Evolutionary conservation across 345 rosid species (phyloP), one percentile per base, ranked within the genome.

Genomic region (Streptanthus diversifolius): DNA sequence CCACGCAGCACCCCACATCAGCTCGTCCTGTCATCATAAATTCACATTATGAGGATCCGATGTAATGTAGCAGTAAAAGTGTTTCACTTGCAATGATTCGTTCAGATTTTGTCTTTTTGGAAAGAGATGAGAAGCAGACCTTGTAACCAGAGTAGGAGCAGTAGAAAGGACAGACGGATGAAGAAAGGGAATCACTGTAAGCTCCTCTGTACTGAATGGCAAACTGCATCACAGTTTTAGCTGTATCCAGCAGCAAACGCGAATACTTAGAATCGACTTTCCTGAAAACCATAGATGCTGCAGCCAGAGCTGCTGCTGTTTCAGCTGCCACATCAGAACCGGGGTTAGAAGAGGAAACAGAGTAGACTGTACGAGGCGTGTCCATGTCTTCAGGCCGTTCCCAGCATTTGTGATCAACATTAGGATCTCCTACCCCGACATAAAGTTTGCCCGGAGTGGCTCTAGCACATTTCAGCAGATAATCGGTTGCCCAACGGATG

Each of bases 301-400:
- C 90, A 0, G 97, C 98, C 12, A 93, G 66, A 0, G 98, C 96
- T 0, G 98, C 98, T 0, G 98, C 96, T 0, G 88, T 93, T 78
- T 93, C 97, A 0, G 83, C 98, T 0, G 98, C 98, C 0, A 93
- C 93, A 8, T 93, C 98, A 0, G 98, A 93, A n/a, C 98, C 97
- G 0, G 97, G 97, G 70, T 79, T 89, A 39, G 85, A 81, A 0
- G 93, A n/a, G 1, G 97, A 90, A 7, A 93, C 92, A 0, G 81
- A 86, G 80, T 86, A 93, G 29, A 89, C 87, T 0, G 89, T 60
- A 6, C 98, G 85, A 25, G 70, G 80, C 0, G 98, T 90, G 82
- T 87, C 96, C 98, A 93, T 93, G 74, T 93, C 98, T 75, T 93
- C 98, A 0, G 98, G 97, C 22, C 98, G 59, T 77, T 93, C 96